These are phyloP conservation scores for Aspergillus carlsbadensis DNA, from an alignment of 495 filamentous ascomycete genomes.

Conservation along the genomic window DNA sequence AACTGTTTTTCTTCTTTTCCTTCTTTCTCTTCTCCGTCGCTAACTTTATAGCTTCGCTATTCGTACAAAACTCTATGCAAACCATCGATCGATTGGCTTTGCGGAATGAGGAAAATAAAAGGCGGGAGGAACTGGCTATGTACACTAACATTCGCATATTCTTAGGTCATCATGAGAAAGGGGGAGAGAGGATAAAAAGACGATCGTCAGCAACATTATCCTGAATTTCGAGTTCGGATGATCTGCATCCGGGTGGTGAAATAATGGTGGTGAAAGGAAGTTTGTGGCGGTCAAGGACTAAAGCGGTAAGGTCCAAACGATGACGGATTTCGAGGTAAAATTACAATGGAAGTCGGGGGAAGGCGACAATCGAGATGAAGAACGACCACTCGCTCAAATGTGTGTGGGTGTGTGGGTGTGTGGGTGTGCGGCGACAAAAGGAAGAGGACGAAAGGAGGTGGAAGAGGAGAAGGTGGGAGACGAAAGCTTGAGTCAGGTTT, in stretches of 20 bases:
- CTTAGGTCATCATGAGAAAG: slow-evolving; percentile 20
- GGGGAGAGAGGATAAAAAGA: slow-evolving; percentile 6
- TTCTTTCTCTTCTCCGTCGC: slow-evolving; percentile 31
- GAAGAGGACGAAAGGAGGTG: slow-evolving; percentile 12
- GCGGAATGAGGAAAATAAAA: slow-evolving; percentile 6
- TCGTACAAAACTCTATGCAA: slow-evolving; percentile 30
- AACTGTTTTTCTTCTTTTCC: slow-evolving; percentile 22
- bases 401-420: slow-evolving; percentile 25
- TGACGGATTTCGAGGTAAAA: slow-evolving; percentile 33
- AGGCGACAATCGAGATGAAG: slow-evolving; percentile 22
- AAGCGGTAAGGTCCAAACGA: slow-evolving; percentile 7
- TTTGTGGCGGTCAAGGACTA: slow-evolving; percentile 22
- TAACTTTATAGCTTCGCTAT: slow-evolving; percentile 46
- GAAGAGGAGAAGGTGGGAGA: slow-evolving; percentile 22
- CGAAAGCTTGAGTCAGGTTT: slow-evolving; percentile 35
- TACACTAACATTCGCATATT: slow-evolving; percentile 42
- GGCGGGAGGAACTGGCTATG: slow-evolving; percentile 33
- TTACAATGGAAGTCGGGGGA: slow-evolving; percentile 31
- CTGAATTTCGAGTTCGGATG: slow-evolving; percentile 24
- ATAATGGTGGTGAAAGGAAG: slow-evolving; percentile 8
- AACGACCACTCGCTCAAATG: slow-evolving; percentile 45
- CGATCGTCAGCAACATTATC: slow-evolving; percentile 29
- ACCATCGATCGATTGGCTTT: slow-evolving; percentile 19
- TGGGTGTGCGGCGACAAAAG: slow-evolving; percentile 20
- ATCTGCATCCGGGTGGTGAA: slow-evolving; percentile 12